These are phyloP conservation scores for Symbiotaphrina buchneri DNA, from an alignment of 495 filamentous ascomycete species.

Conservation along the genomic window DNA sequence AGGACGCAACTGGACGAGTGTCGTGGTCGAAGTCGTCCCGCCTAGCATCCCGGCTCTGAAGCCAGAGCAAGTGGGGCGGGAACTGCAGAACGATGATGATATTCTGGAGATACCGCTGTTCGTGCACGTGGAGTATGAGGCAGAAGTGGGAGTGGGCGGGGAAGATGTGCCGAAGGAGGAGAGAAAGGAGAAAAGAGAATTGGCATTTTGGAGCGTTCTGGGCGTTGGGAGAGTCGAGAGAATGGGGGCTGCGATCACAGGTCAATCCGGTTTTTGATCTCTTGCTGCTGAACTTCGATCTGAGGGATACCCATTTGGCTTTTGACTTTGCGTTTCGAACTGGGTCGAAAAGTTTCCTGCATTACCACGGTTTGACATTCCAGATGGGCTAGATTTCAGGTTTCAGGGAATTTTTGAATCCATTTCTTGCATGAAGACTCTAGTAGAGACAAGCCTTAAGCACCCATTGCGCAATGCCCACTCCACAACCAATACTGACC, in stretches of 20 bases:
- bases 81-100: conserved; percentile 51
- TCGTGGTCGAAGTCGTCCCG: conserved; percentile 56
- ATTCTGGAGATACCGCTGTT: conserved; percentile 90
- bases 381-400: no score
- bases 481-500: conserved; percentile 6
- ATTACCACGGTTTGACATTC: no score
- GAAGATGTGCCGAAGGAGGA: conserved; percentile 24
- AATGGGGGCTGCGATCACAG: no score
- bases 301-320: no score
- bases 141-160: conserved; percentile 26
- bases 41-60: not conserved
- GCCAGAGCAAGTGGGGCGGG: no score
- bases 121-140: conserved; percentile 81
- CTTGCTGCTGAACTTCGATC: no score
- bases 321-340: no score
- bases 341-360: no score
- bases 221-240: conserved; percentile 78
- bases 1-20: conserved; percentile 83
- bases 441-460: not conserved
- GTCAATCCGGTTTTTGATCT: no score
- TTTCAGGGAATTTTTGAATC: not conserved
- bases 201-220: conserved; percentile 90
- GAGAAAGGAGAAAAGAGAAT: conserved; percentile 44
- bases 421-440: not conserved
- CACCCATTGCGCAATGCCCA: conserved; percentile 5